Percentiles rank a stretch among this genome's conserved stretches.
phyloP scores from a whole-genome alignment of 352 stramenopile species.

The Pythium insidiosum region DNA sequence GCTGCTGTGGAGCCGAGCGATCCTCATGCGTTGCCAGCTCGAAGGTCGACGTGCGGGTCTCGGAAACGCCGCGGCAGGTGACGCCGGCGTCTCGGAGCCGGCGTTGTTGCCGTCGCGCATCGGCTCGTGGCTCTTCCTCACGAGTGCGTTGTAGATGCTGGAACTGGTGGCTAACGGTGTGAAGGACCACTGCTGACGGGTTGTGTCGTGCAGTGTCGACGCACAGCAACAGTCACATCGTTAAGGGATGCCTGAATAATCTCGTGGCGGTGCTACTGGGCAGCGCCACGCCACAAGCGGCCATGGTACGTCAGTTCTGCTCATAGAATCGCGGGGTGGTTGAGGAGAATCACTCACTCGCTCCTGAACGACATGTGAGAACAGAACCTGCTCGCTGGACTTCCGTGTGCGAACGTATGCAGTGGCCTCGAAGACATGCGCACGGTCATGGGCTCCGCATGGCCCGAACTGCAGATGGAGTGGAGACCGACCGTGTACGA shows the following conservation, averaged over 20 bases:
- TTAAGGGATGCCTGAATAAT: conserved; percentile 66
- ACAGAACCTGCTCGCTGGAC: conserved; percentile 34
- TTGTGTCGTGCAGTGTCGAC: conserved; percentile 43
- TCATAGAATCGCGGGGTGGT: background rate
- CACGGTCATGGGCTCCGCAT: conserved; percentile 18
- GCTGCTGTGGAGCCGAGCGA: conserved; percentile 68
- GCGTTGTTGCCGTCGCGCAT: conserved; percentile 43
- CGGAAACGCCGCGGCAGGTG: conserved; percentile 8
- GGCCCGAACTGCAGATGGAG: conserved; percentile 42
- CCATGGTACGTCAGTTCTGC: conserved; percentile 8
- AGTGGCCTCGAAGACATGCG: conserved; percentile 45
- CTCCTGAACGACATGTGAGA: background rate
- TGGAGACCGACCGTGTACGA: conserved; percentile 69
- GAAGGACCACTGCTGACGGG: background rate
- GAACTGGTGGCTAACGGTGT: background rate
- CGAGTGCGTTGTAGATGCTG: conserved; percentile 61
- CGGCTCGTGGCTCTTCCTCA: conserved; percentile 69
- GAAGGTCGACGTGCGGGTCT: background rate
- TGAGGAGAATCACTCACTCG: background rate
- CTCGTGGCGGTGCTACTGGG: conserved; percentile 36
- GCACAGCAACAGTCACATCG: conserved; percentile 57
- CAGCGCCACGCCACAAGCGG: background rate
- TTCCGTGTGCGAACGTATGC: conserved; percentile 42
- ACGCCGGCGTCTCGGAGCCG: background rate
- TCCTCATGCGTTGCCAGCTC: conserved; percentile 47